Conservation (phyloP, 23 red algal genomes). For the Chondrus crispus region DNA sequence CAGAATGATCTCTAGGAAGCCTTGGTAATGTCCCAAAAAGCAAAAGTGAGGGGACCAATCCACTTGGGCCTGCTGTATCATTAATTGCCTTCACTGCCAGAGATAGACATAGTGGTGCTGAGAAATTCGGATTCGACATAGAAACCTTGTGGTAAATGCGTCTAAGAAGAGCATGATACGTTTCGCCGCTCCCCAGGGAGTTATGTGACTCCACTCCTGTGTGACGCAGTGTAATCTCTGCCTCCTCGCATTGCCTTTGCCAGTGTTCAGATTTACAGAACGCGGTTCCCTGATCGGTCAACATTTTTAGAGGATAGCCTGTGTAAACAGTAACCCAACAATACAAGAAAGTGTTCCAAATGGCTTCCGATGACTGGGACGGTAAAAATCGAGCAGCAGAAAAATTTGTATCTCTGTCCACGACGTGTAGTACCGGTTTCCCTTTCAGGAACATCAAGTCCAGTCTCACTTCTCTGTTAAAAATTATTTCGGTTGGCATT, state of each 20-base stretch:
- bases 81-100: slow-evolving; percentile 13
- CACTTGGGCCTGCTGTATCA: slow-evolving; percentile 12
- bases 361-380: not conserved
- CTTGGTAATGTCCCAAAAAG: not conserved
- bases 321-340: slow-evolving; percentile 12
- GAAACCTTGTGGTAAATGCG: not conserved
- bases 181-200: slow-evolving; percentile 1
- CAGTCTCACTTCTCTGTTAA: not conserved
- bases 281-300: not conserved
- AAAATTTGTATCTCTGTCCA: not conserved
- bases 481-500: not conserved
- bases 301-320: not conserved
- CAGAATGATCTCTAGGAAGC: too few relatives aligned
- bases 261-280: not conserved
- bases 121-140: not conserved
- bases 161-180: not conserved
- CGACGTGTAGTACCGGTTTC: slow-evolving; percentile 17
- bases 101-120: not conserved
- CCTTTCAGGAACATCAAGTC: slow-evolving; percentile 15
- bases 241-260: not conserved
- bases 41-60: slow-evolving; percentile 2
- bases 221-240: not conserved
- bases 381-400: not conserved
- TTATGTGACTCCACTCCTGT: slow-evolving; percentile 36
- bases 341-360: slow-evolving; percentile 18